A percentile compares a stretch with the other conserved stretches of the same genome.
phyloP scores from a whole-genome alignment of 495 filamentous ascomycete genomes.

The Tuber borchii region DNA sequence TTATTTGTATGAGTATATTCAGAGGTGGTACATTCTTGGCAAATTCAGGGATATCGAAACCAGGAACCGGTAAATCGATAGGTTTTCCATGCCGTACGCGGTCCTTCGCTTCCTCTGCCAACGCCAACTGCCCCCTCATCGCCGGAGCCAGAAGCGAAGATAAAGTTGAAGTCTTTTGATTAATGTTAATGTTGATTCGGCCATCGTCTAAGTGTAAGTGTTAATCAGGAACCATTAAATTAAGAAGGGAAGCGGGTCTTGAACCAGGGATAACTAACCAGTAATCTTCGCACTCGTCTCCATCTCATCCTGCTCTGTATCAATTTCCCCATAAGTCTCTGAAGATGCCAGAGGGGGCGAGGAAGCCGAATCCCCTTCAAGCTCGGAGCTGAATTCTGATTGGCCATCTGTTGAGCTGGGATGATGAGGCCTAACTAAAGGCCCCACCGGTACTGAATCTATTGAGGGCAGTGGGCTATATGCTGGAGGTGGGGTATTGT shows the following conservation, averaged over 20 bases:
- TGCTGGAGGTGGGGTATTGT: slow-evolving; percentile 15
- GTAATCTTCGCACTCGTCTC: slow-evolving; percentile 51
- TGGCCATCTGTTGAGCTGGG: slow-evolving; percentile 4
- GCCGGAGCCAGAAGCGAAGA: slow-evolving; percentile 61
- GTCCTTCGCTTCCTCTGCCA: slow-evolving; percentile 45
- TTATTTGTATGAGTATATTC: slow-evolving; percentile 73
- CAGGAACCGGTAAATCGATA: slow-evolving; percentile 51
- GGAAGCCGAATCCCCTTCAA: slow-evolving; percentile 31
- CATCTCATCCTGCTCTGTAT: slow-evolving; percentile 50
- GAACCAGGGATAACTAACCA: slow-evolving; percentile 30
- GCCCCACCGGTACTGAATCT: slow-evolving; percentile 19
- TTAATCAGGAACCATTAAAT: slow-evolving; percentile 71
- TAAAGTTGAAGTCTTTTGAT: slow-evolving; percentile 58
- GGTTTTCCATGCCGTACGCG: slow-evolving; percentile 39
- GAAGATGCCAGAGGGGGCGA: slow-evolving; percentile 50
- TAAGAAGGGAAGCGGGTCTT: slow-evolving; percentile 33
- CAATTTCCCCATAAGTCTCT: slow-evolving; percentile 48
- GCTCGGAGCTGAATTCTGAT: slow-evolving; percentile 4
- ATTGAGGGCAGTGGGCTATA: slow-evolving; percentile 26
- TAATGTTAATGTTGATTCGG: slow-evolving; percentile 62
- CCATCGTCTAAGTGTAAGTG: slow-evolving; percentile 61
- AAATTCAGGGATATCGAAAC: slow-evolving; percentile 47
- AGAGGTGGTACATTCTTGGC: slow-evolving; percentile 44
- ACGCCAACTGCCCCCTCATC: slow-evolving; percentile 53
- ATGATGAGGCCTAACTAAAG: slow-evolving; percentile 7